Conservation (phyloP, 2,329 filamentous ascomycete species). For the Talaromyces sp. region DNA sequence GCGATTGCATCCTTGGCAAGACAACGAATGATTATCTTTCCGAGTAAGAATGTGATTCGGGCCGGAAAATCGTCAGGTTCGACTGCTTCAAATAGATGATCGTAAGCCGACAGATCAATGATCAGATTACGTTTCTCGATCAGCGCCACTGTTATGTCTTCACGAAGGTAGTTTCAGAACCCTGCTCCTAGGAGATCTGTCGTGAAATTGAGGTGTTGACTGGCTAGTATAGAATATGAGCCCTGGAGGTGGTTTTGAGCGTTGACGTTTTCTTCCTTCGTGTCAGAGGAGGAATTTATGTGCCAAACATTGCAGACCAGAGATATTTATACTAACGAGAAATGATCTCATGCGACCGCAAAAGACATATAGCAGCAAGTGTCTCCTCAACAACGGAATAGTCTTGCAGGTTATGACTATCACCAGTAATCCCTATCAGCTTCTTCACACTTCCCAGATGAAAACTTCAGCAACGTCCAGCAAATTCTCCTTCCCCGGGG, state of each 20-base stretch:
- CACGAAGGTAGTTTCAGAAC: conserved; percentile 52
- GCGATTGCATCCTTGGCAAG: conserved; percentile 24
- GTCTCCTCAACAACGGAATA: conserved; percentile 29
- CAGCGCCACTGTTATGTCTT: conserved; percentile 54
- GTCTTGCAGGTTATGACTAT: conserved; percentile 27
- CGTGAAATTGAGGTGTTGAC: conserved; percentile 22
- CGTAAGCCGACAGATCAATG: conserved; percentile 35
- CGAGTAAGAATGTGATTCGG: conserved; percentile 42
- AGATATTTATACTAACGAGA: conserved; percentile 30
- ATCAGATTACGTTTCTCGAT: conserved; percentile 43
- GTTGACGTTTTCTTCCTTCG: conserved; percentile 34
- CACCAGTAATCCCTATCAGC: conserved; percentile 37
- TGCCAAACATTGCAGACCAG: not conserved
- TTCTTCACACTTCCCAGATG: conserved; percentile 41
- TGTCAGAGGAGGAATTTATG: not conserved
- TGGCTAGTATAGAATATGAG: conserved; percentile 44
- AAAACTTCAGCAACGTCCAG: conserved; percentile 34
- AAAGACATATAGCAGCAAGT: conserved; percentile 47
- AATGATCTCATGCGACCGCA: conserved; percentile 51
- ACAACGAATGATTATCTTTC: conserved; percentile 42
- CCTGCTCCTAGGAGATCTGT: conserved; percentile 39
- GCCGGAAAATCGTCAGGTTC: conserved; percentile 38
- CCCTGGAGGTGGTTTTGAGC: conserved; percentile 48
- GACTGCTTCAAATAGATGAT: conserved; percentile 4
- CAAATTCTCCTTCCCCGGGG: not conserved